Conservation (phyloP, 2,329 filamentous ascomycete species). For the Colletotrichum horii region DNA sequence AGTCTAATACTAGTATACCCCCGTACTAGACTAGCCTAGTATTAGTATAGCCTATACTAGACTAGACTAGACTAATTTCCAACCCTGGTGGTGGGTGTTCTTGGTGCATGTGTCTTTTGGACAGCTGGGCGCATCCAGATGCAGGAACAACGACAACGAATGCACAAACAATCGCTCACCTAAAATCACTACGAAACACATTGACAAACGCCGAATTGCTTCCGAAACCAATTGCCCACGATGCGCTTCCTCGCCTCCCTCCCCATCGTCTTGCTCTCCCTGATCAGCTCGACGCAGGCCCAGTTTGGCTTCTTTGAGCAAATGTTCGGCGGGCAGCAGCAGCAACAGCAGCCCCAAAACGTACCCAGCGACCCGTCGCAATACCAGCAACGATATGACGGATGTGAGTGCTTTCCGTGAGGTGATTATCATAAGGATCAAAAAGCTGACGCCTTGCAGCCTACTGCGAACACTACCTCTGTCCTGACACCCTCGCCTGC, state of each 20-base stretch:
- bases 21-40: no score
- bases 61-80: no score
- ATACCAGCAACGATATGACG: slow-evolving; percentile 76
- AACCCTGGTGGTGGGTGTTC: not conserved
- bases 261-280: slow-evolving; percentile 56
- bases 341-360: slow-evolving; percentile 65
- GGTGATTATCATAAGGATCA: not conserved
- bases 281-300: slow-evolving; percentile 68
- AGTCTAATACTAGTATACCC: no score
- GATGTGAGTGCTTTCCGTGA: slow-evolving; percentile 52
- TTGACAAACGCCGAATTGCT: not conserved
- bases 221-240: slow-evolving; percentile 25
- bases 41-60: no score
- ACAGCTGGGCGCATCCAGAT: slow-evolving; percentile 5
- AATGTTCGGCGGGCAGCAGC: slow-evolving; percentile 77
- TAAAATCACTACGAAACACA: not conserved
- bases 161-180: not conserved
- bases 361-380: slow-evolving; percentile 82
- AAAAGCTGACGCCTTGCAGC: slow-evolving; percentile 49
- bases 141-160: not conserved
- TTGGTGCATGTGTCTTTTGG: slow-evolving; percentile 9
- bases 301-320: slow-evolving; percentile 99
- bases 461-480: slow-evolving; percentile 92
- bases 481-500: slow-evolving; percentile 91
- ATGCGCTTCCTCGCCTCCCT: slow-evolving; percentile 35